These are phyloP conservation scores for Monosporozyma yasuniensis DNA, from an alignment of 805 yeast genomes.

Conservation along the genomic window DNA sequence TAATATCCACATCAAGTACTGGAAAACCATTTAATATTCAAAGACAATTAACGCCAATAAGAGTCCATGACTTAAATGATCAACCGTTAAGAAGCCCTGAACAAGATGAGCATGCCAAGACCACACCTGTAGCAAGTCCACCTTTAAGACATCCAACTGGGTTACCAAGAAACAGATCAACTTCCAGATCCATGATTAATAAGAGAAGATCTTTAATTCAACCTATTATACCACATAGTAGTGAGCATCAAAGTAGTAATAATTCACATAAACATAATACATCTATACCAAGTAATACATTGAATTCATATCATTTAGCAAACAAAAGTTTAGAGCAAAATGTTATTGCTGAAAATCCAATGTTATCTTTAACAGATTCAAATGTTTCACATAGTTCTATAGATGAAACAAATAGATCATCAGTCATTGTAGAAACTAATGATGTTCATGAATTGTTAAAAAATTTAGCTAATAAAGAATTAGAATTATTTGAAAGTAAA, in stretches of 20 bases:
- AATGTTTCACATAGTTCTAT: background rate
- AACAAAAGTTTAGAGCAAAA: background rate
- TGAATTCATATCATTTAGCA: background rate
- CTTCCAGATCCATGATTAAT: conserved; percentile 10
- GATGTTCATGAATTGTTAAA: conserved; percentile 50
- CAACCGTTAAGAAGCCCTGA: conserved; percentile 10
- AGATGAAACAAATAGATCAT: background rate
- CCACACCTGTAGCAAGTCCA: background rate
- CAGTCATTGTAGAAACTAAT: conserved; percentile 4
- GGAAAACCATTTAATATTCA: conserved; percentile 2
- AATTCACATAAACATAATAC: background rate
- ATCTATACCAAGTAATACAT: background rate
- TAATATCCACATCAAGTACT: background rate
- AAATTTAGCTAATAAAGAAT: conserved; percentile 57
- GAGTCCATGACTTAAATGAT: conserved; percentile 6
- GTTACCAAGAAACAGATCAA: background rate
- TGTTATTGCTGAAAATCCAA: background rate
- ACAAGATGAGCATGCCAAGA: background rate
- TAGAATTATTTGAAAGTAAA: conserved; percentile 56
- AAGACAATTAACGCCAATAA: conserved; percentile 16
- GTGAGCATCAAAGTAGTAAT: conserved; percentile 4
- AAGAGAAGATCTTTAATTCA: conserved; percentile 24
- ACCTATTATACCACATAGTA: conserved; percentile 19
- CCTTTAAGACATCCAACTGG: background rate
- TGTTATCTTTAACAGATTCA: background rate